Evolutionary conservation across 495 filamentous ascomycete species (phyloP).

Genomic region (Tuber melanosporum): DNA sequence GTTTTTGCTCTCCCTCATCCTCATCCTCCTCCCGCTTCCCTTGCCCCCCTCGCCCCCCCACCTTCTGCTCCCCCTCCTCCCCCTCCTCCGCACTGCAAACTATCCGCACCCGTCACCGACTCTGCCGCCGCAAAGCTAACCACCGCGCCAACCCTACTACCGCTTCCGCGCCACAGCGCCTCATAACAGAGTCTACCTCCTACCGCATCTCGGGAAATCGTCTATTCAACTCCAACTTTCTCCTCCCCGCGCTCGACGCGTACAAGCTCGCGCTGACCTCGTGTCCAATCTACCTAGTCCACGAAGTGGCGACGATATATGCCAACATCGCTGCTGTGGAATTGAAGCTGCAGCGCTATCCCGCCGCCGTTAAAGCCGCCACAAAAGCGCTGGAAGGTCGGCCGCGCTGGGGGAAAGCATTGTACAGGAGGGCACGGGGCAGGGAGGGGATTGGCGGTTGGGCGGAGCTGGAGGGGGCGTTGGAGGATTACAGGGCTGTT

Average conservation of each 20-base stretch:
- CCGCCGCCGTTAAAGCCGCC: slow-evolving; percentile 68
- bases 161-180: slow-evolving; percentile 47
- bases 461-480: slow-evolving; percentile 71
- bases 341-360: slow-evolving; percentile 80
- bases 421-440: slow-evolving; percentile 77
- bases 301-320: slow-evolving; percentile 77
- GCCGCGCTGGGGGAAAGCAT: slow-evolving; percentile 75
- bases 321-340: slow-evolving; percentile 90
- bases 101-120: neutral
- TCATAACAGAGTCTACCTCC: slow-evolving; percentile 64
- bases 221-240: slow-evolving; percentile 64
- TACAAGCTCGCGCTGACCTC: slow-evolving; percentile 78
- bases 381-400: slow-evolving; percentile 62
- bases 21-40: neutral
- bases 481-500: slow-evolving; percentile 50
- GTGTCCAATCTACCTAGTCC: slow-evolving; percentile 83
- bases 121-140: slow-evolving; percentile 12
- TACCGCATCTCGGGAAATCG: slow-evolving; percentile 73
- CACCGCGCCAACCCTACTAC: slow-evolving; percentile 14
- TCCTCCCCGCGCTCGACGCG: slow-evolving; percentile 76
- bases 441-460: slow-evolving; percentile 65
- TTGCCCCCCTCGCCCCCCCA: neutral
- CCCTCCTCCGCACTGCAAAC: neutral
- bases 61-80: slow-evolving; percentile 2
- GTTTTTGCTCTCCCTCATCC: neutral